Conservation (phyloP, 768 basidiomycete genomes). For the Leccinum truebloodii region DNA sequence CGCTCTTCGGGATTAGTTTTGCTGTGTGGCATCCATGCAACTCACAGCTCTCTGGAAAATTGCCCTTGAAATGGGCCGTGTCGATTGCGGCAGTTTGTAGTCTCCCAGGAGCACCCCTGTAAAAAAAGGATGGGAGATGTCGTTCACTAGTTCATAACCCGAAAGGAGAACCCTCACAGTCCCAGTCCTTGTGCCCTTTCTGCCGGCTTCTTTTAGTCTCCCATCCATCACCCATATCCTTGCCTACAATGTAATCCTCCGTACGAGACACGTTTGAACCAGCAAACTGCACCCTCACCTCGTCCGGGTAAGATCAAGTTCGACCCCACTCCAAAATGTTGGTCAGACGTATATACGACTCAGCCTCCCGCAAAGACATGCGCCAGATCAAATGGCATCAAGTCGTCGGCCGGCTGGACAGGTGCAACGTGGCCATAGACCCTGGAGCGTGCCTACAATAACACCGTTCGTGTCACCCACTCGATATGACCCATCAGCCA, state of each 20-base stretch:
- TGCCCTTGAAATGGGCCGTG: conserved; percentile 94
- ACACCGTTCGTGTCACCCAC: conserved; percentile 2
- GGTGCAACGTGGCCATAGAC: conserved; percentile 82
- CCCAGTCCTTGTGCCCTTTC: conserved; percentile 88
- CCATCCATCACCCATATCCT: conserved; percentile 98
- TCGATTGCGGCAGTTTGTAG: conserved; percentile 87
- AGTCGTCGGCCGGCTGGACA: conserved; percentile 51
- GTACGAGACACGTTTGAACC: neutral
- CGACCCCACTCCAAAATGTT: conserved; percentile 91
- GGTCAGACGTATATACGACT: conserved; percentile 84
- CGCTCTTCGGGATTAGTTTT: conserved; percentile 40
- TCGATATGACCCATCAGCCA: neutral
- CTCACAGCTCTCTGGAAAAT: conserved; percentile 89
- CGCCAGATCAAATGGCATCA: conserved; percentile 75
- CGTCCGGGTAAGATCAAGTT: conserved; percentile 92
- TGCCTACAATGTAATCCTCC: conserved; percentile 40
- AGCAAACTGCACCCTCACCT: conserved; percentile 41
- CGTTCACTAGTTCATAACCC: neutral
- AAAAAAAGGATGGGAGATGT: neutral
- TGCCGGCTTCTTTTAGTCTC: conserved; percentile 89
- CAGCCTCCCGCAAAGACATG: conserved; percentile 89
- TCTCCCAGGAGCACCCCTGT: conserved; percentile 70
- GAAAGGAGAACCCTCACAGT: conserved; percentile 51
- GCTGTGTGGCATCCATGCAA: conserved; percentile 54
- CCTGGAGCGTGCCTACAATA: conserved; percentile 79